Conservation (phyloP, 1,284 basidiomycete genomes). For the Malassezia obtusa region DNA sequence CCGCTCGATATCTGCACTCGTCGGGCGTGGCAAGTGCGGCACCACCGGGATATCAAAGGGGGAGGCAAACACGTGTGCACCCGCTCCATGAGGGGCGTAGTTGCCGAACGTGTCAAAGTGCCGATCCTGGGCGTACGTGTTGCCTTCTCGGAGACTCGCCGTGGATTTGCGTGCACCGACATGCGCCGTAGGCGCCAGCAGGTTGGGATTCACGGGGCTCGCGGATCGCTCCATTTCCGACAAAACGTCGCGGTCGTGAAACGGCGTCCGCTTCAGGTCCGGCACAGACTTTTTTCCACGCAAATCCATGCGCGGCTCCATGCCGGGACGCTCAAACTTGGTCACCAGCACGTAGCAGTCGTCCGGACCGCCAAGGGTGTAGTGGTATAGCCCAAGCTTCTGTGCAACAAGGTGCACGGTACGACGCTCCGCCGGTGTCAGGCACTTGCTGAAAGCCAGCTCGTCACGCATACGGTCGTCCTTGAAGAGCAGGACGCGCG, state of each 20-base stretch:
- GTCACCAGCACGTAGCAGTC: constrained; percentile 79
- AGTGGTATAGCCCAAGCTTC: constrained; percentile 87
- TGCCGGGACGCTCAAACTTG: constrained; percentile 30
- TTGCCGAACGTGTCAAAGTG: constrained; percentile 23
- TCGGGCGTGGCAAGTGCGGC: constrained; percentile 19
- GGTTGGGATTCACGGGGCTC: background rate
- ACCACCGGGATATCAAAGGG: constrained; percentile 36
- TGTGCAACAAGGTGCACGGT: constrained; percentile 93
- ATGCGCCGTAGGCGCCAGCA: constrained; percentile 10
- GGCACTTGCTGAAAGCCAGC: constrained; percentile 78
- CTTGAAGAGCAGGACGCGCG: constrained; percentile 90
- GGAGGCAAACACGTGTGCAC: constrained; percentile 29
- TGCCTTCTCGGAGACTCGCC: constrained; percentile 32
- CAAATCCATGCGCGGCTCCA: constrained; percentile 24
- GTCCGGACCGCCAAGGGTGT: constrained; percentile 83
- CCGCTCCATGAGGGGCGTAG: background rate
- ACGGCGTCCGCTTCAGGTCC: constrained; percentile 34
- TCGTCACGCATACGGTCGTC: constrained; percentile 96
- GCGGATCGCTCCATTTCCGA: background rate
- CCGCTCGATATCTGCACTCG: constrained; percentile 6
- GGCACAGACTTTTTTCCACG: constrained; percentile 44
- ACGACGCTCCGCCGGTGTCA: constrained; percentile 73
- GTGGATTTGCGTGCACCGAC: constrained; percentile 28
- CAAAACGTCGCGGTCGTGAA: background rate
- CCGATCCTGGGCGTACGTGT: constrained; percentile 45